Percentiles rank a stretch among this genome's conserved stretches.
phyloP scores from a whole-genome alignment of 2,329 filamentous ascomycete species.

The Arthrobotrys entomopaga region DNA sequence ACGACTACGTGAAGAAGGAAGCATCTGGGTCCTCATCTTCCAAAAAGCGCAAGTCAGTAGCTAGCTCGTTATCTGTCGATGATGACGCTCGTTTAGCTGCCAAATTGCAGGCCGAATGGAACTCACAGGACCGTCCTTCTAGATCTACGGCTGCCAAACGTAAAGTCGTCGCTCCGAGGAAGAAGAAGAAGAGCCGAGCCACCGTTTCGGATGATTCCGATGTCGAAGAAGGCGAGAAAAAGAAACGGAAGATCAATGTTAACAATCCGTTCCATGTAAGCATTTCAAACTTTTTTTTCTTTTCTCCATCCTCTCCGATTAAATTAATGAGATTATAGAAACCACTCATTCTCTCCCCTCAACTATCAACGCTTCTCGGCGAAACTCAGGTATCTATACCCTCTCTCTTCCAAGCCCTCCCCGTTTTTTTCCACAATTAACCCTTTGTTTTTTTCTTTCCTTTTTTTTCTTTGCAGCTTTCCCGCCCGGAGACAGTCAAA shows the following conservation, averaged over 20 bases:
- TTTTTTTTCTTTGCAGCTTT: slow-evolving; percentile 69
- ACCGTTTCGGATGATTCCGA: slow-evolving; percentile 76
- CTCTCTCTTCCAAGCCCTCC: not conserved
- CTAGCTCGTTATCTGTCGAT: slow-evolving; percentile 66
- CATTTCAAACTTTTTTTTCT: not conserved
- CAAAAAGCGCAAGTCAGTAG: slow-evolving; percentile 65
- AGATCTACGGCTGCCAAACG: slow-evolving; percentile 70
- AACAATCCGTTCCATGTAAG: slow-evolving; percentile 88
- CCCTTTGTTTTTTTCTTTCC: too few relatives aligned
- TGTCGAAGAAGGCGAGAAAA: slow-evolving; percentile 63
- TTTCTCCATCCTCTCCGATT: not conserved
- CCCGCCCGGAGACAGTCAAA: slow-evolving; percentile 94
- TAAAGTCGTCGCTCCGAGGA: slow-evolving; percentile 70
- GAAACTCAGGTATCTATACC: slow-evolving; percentile 70
- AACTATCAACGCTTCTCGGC: slow-evolving; percentile 76
- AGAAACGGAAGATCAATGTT: slow-evolving; percentile 75
- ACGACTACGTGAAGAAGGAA: slow-evolving; percentile 57
- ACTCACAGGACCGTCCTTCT: slow-evolving; percentile 71
- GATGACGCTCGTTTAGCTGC: slow-evolving; percentile 89
- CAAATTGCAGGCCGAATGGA: slow-evolving; percentile 90
- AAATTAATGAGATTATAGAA: slow-evolving; percentile 60
- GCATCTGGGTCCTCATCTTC: slow-evolving; percentile 59
- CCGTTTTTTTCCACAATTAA: not conserved
- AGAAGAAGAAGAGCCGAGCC: slow-evolving; percentile 75
- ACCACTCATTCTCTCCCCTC: slow-evolving; percentile 77